phyloP scores from a whole-genome alignment of 2,329 filamentous ascomycete species.

The Lasiodiplodia sp. region DNA sequence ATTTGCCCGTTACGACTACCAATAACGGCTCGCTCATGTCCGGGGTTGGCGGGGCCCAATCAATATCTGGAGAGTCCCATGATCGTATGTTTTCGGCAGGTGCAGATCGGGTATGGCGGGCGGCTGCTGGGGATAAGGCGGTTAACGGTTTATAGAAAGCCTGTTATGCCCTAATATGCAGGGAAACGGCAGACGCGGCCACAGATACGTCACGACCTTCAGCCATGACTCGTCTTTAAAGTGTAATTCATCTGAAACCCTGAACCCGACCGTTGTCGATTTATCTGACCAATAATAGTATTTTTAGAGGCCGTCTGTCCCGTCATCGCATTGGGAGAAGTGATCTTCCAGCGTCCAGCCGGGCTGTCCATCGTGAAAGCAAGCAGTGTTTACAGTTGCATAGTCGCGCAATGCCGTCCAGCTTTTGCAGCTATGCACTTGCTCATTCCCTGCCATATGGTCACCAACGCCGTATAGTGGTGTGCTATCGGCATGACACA shows the following conservation, averaged over 20 bases:
- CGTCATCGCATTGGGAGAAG: conserved; percentile 4
- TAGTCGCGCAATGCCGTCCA: conserved; percentile 13
- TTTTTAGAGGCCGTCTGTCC: background rate
- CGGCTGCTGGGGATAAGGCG: background rate
- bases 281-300: background rate
- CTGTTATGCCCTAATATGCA: background rate
- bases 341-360: conserved; percentile 11
- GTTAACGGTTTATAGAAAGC: background rate
- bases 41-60: background rate
- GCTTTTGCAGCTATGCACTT: conserved; percentile 9
- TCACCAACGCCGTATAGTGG: conserved; percentile 1
- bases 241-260: background rate
- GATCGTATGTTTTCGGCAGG: background rate
- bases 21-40: background rate
- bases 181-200: background rate
- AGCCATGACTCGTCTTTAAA: background rate
- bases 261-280: background rate
- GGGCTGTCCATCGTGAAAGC: conserved; percentile 7
- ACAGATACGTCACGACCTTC: background rate
- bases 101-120: background rate
- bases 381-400: conserved; percentile 2
- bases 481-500: conserved; percentile 10
- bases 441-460: conserved; percentile 3
- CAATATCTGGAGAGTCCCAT: background rate
- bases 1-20: background rate